Evolutionary conservation across 495 filamentous ascomycete genomes (phyloP), one percentile per base, ranked within the genome.

Genomic region (Amniculicola lignicola): DNA sequence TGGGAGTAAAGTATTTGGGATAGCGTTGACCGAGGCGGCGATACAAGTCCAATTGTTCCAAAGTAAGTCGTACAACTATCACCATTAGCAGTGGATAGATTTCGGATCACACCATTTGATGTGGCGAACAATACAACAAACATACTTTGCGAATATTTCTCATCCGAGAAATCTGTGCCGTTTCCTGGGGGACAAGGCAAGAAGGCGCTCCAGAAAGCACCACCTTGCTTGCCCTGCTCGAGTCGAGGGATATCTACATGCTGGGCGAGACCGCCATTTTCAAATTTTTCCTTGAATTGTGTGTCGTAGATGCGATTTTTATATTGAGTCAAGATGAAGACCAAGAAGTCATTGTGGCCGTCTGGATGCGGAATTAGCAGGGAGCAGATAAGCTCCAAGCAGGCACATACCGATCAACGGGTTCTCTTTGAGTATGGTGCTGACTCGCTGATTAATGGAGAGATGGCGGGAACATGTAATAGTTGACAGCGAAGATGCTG

Each of bases 131-230:
- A n/a, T n/a, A n/a, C n/a, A 18, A 16, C 4, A 9, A 21, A 62
- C 73, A 48, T 70, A 79, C 77, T 75, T 38, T 71, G 63, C 22
- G 70, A 75, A 61, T 95, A 95, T 58, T 82, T 87, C 39, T 76
- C 77, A 62, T 89, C 80, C 0, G 85, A 85, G 58, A 87, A 90
- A 68, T 95, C 82, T 0, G 70, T 74, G 36, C 79, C 77, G 53
- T 90, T 78, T n/a, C 65, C 64, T 21, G 22, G 15, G 0, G 92
- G 89, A 67, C 92, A 97, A 0, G 78, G 79, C 19, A 87, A 80
- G 63, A 77, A 97, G 15, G 90, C 89, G 69, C 86, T 91, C 93
- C 93, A 98, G 68, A 98, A 96, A 6, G 87, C 83, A 22, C 91
- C 87, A 50, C 85, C 85, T 40, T 81, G 76, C 48, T 75, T 71